phyloP scores from a whole-genome alignment of 345 rosid genomes.

The Melaleuca quinquenervia region DNA sequence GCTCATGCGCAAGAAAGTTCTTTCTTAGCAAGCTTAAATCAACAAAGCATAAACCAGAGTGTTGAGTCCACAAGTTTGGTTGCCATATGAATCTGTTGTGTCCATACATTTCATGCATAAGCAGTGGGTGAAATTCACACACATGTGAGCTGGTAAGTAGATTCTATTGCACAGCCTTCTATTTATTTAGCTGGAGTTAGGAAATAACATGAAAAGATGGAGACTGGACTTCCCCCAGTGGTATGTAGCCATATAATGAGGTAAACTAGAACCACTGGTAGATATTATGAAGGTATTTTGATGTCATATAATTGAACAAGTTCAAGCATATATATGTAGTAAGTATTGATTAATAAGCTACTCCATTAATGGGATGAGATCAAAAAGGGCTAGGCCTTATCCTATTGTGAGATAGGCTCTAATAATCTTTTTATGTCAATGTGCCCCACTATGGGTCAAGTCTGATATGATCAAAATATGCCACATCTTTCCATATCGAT shows the following conservation, averaged over 20 bases:
- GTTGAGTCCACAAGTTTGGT: background rate
- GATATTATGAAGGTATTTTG: background rate
- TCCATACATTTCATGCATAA: background rate
- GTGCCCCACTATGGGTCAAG: background rate
- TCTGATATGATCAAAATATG: background rate
- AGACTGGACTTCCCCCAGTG: background rate
- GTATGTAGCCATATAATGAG: background rate
- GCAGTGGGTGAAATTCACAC: background rate
- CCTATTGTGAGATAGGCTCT: background rate
- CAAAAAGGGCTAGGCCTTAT: background rate
- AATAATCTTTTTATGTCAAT: background rate
- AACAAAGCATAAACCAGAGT: background rate
- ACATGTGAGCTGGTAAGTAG: background rate
- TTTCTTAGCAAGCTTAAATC: background rate
- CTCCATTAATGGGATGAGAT: background rate
- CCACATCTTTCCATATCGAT: background rate
- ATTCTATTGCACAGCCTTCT: background rate
- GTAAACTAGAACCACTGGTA: background rate
- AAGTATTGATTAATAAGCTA: background rate
- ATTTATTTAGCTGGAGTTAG: background rate
- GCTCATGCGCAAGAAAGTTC: background rate
- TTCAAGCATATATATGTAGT: background rate
- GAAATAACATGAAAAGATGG: background rate
- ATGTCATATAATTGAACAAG: background rate
- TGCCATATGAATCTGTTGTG: background rate